These are phyloP conservation scores for Achaetomium macrosporum DNA, from an alignment of 2,329 filamentous ascomycete genomes.

Conservation along the genomic window DNA sequence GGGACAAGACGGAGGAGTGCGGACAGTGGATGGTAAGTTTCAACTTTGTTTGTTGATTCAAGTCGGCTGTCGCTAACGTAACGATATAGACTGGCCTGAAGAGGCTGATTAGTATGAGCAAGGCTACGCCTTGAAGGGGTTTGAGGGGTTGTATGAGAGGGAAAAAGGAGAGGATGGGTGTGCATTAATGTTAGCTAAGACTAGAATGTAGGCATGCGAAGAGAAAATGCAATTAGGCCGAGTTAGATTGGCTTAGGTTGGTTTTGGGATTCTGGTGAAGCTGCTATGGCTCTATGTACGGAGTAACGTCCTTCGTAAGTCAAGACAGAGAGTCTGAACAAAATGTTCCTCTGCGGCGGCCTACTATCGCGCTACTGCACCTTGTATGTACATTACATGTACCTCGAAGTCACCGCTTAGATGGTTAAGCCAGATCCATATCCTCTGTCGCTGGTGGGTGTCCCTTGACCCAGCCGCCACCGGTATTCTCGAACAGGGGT, in stretches of 20 bases:
- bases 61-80: constrained; percentile 35
- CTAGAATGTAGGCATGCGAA: constrained; percentile 11
- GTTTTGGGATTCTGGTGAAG: too few relatives aligned
- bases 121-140: constrained; percentile 55
- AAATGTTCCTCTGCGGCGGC: too few relatives aligned
- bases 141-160: background rate
- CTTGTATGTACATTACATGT: too few relatives aligned
- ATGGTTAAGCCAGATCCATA: too few relatives aligned
- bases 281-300: too few relatives aligned
- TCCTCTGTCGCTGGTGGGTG: too few relatives aligned
- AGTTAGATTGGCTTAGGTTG: background rate
- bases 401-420: too few relatives aligned
- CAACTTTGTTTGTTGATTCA: background rate
- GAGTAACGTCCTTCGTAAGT: too few relatives aligned
- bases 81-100: constrained; percentile 64
- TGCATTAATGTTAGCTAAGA: constrained; percentile 2
- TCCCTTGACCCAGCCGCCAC: too few relatives aligned
- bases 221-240: constrained; percentile 8
- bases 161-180: background rate
- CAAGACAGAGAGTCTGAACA: too few relatives aligned
- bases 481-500: too few relatives aligned
- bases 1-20: constrained; percentile 72
- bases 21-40: constrained; percentile 78
- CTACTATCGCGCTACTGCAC: too few relatives aligned
- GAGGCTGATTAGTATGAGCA: constrained; percentile 72